Conservation (phyloP, 108 stramenopile species). For the Parietichytrium sp. region DNA sequence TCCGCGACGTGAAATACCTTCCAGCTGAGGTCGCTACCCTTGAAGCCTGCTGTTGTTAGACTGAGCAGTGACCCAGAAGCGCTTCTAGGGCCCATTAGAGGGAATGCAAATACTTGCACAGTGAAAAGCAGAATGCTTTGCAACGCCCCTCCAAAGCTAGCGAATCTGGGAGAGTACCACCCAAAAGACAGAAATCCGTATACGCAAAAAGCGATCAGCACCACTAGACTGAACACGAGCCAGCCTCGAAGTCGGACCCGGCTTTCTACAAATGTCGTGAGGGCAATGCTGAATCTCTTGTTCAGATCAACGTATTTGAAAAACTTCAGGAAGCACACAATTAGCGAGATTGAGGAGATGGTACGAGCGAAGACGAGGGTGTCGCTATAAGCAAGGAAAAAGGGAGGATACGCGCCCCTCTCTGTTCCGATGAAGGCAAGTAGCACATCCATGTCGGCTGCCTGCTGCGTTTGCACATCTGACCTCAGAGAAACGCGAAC, state of each 20-base stretch:
- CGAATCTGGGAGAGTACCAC: not conserved
- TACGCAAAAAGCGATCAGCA: not conserved
- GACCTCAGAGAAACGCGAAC: not conserved
- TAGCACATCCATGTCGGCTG: not conserved
- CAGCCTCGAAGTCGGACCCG: not conserved
- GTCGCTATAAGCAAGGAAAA: not conserved
- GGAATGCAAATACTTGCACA: not conserved
- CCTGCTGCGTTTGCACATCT: too few species aligned
- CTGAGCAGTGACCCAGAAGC: too few species aligned
- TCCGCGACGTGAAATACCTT: not conserved
- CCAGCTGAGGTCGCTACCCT: not conserved
- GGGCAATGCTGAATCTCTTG: slow-evolving; percentile 21
- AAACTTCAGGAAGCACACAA: slow-evolving; percentile 17
- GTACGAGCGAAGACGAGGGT: not conserved
- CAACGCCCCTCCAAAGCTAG: not conserved
- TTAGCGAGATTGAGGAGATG: not conserved
- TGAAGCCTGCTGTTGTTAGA: not conserved
- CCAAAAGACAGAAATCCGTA: not conserved
- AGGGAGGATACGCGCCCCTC: not conserved
- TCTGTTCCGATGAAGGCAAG: not conserved
- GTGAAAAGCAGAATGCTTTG: not conserved
- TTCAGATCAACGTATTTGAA: slow-evolving; percentile 4
- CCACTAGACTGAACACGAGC: not conserved
- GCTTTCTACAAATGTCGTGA: slow-evolving; percentile 19
- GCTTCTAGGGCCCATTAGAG: too few species aligned